Evolutionary conservation across 805 yeast genomes (phyloP).

Genomic region (Wickerhamiella azyma): DNA sequence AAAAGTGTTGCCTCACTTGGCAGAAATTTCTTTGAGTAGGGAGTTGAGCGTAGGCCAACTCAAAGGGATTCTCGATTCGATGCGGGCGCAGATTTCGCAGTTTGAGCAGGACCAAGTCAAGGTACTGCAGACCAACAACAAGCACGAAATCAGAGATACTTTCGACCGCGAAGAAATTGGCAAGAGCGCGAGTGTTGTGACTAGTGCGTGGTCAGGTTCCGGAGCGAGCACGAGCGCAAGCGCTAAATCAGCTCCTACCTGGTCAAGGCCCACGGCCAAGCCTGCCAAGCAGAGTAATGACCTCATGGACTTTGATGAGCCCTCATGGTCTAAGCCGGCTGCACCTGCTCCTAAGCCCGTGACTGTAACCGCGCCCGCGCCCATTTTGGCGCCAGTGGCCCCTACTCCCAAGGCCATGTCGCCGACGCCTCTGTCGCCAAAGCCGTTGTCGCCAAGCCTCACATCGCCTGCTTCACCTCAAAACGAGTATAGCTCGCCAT

Average conservation of each 20-base stretch:
- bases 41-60: conserved; percentile 33
- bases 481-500: neutral
- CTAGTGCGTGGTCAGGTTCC: neutral
- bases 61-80: conserved; percentile 26
- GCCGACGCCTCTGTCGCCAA: neutral
- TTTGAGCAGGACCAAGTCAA: conserved; percentile 33
- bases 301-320: neutral
- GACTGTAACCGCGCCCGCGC: neutral
- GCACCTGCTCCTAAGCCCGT: neutral
- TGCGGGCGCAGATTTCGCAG: conserved; percentile 30
- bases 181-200: too few species aligned
- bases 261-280: neutral
- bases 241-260: too few species aligned
- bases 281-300: neutral
- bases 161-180: neutral
- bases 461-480: too few species aligned
- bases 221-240: too few species aligned
- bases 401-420: neutral
- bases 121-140: conserved; percentile 13
- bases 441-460: neutral
- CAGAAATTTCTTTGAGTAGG: conserved; percentile 36
- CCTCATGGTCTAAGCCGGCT: neutral
- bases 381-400: neutral
- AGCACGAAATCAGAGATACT: neutral
- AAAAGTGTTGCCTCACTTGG: conserved; percentile 40